Percentiles rank a stretch among this genome's conserved stretches.
These are phyloP conservation scores for Gynochthodes officinalis DNA, from an alignment of 257 asterid species.

Conservation along the genomic window DNA sequence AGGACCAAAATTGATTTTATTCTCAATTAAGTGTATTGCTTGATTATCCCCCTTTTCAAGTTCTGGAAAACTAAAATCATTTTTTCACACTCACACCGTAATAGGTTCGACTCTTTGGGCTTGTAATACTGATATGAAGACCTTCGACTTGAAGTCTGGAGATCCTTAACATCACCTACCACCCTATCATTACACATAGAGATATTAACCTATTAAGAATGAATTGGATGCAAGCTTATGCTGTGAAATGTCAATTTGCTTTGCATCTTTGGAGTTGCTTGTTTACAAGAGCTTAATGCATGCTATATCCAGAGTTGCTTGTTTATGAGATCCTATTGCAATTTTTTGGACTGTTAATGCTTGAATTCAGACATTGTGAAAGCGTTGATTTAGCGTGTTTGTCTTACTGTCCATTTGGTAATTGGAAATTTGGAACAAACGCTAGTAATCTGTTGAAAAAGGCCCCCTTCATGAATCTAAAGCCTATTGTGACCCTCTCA, in stretches of 20 bases:
- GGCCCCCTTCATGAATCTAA: neutral
- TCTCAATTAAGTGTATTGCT: neutral
- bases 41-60: neutral
- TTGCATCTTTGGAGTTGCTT: neutral
- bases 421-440: neutral
- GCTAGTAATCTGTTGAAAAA: neutral
- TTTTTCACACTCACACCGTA: too few species aligned
- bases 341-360: neutral
- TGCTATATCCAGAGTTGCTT: neutral
- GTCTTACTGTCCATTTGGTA: neutral
- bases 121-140: neutral
- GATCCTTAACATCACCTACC: neutral
- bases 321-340: neutral
- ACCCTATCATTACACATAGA: neutral
- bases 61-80: neutral
- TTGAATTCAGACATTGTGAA: neutral
- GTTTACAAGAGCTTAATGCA: neutral
- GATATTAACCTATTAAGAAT: neutral
- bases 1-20: neutral
- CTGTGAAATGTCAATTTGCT: neutral
- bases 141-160: neutral
- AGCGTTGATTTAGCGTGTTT: neutral
- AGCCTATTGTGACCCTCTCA: neutral
- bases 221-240: neutral
- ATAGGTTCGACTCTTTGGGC: neutral